These are phyloP conservation scores for Yamadazyma dendronema DNA, from an alignment of 1,139 yeast species.

Conservation along the genomic window DNA sequence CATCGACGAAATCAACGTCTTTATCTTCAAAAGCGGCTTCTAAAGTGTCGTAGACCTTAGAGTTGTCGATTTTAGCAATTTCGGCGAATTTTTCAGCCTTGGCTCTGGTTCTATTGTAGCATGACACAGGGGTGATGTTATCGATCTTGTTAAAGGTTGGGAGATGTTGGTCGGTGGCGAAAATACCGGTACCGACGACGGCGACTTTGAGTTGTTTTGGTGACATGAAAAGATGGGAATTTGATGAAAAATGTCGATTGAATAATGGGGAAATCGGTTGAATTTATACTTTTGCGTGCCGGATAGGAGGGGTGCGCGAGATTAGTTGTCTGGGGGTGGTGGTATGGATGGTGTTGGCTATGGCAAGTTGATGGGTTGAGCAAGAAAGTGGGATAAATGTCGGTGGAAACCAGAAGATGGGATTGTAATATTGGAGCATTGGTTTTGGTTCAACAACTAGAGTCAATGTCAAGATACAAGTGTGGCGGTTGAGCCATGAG, in stretches of 20 bases:
- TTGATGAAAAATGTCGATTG: background rate
- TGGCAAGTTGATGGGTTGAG: background rate
- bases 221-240: too few relatives aligned
- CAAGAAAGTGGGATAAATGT: too few relatives aligned
- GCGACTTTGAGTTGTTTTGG: constrained; percentile 41
- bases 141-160: constrained; percentile 59
- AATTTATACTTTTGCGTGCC: background rate
- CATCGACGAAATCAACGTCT: constrained; percentile 73
- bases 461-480: too few relatives aligned
- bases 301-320: background rate
- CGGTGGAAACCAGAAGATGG: too few relatives aligned
- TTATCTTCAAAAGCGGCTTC: constrained; percentile 66
- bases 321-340: too few relatives aligned
- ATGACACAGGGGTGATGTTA: constrained; percentile 45
- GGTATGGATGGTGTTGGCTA: too few relatives aligned
- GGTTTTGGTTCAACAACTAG: too few relatives aligned
- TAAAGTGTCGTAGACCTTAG: constrained; percentile 59
- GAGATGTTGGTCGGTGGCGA: constrained; percentile 79
- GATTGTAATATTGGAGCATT: too few relatives aligned
- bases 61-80: constrained; percentile 49
- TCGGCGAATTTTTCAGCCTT: constrained; percentile 83
- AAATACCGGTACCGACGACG: constrained; percentile 87
- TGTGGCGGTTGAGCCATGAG: too few relatives aligned
- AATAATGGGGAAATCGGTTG: background rate
- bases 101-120: constrained; percentile 76